Base-by-base conservation (phyloP, 495 filamentous ascomycete species). In the Talaromyces thailandensis region DNA sequence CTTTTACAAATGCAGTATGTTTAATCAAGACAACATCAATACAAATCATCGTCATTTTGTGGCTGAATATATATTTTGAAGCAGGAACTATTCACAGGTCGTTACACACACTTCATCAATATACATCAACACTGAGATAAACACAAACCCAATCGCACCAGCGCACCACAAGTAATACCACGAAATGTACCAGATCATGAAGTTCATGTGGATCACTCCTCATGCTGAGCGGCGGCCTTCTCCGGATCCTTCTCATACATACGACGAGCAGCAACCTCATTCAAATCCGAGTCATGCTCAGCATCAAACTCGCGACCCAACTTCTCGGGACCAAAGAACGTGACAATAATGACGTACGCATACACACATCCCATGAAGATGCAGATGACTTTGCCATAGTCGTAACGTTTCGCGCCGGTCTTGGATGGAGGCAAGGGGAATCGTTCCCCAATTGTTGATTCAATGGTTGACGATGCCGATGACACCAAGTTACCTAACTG, bases 341-440 rank as follows among this genome's bases (percentile, higher is more conserved):
- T 88, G 23, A 95, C 64, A 0, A 94, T 0, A 64, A 96, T 91
- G 7, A 86, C 81, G 69, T 95, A 96, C 6, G 73, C 87, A 72
- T 86, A 96, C n/a, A 96, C 93, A 66, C 90, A 93, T 3, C 84
- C 93, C 89, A 96, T 91, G 71, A 96, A 93, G 67, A 96, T 94
- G 63, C 89, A 91, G 65, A 96, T 93, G 4, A 96, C 92, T 64
- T 88, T 88, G 12, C 93, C 92, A 59, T 96, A 96, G 56, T 91
- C 75, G 69, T 93, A 96, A 28, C 91, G 76, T 5, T 76, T 76
- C 48, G 66, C 21, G 0, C 61, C 67, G 21, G 72, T 73, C 11
- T 55, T 11, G 76, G 68, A 1, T 0, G 80, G 78, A 6, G 86
- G 81, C 3, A 96, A 77, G 0, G 90, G 90, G 73, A 94, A 96